These are phyloP conservation scores for Trichoderma pleuroti DNA, from an alignment of 2,329 filamentous ascomycete species.

Conservation along the genomic window DNA sequence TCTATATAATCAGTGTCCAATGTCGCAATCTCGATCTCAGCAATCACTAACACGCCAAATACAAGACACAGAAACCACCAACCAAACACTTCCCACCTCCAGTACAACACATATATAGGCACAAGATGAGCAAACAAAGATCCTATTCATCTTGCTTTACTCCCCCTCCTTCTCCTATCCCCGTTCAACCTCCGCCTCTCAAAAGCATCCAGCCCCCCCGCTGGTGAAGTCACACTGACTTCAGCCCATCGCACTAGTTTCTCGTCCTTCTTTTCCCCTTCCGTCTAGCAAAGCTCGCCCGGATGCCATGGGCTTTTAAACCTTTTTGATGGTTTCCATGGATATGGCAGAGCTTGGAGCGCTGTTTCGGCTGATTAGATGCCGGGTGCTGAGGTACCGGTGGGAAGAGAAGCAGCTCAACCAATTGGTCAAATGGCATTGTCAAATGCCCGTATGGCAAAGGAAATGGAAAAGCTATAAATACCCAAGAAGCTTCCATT, in stretches of 20 bases:
- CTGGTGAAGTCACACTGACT: constrained; percentile 14
- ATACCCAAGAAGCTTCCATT: background rate
- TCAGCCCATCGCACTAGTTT: background rate
- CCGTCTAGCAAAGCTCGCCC: background rate
- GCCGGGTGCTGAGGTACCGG: background rate
- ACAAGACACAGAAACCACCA: background rate
- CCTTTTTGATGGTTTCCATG: background rate
- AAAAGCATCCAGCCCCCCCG: background rate
- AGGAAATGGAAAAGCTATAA: background rate
- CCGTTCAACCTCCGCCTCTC: background rate
- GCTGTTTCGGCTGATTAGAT: background rate
- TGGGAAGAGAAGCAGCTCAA: background rate
- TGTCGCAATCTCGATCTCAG: background rate
- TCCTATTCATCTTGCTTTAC: background rate
- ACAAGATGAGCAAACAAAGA: background rate
- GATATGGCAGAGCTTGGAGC: background rate
- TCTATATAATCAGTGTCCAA: background rate
- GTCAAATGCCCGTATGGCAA: background rate
- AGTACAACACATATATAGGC: background rate
- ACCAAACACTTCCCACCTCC: background rate
- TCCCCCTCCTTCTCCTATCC: background rate
- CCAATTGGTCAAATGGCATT: background rate
- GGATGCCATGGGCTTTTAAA: background rate
- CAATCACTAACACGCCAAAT: background rate
- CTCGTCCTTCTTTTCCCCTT: background rate